Evolutionary conservation across 2,329 filamentous ascomycete species (phyloP).

Genomic region (Fusarium begoniae): DNA sequence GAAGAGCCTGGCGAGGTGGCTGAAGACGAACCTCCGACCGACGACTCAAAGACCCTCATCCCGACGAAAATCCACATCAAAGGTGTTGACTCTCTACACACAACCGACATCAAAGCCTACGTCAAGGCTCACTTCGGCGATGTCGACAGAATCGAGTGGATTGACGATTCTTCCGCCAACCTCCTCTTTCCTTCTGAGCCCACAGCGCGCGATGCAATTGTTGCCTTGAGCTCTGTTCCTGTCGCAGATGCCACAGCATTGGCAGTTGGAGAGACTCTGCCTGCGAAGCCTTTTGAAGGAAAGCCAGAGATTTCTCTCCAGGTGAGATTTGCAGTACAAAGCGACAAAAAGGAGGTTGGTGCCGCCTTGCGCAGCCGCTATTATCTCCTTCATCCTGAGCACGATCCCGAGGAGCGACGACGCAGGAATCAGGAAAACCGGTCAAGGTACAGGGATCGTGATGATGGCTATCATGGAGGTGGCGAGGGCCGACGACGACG

Average conservation of each 20-base stretch:
- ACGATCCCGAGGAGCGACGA: conserved; percentile 80
- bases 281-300: conserved; percentile 73
- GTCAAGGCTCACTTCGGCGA: conserved; percentile 71
- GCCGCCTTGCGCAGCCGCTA: conserved; percentile 86
- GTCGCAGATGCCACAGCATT: conserved; percentile 64
- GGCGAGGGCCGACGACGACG: conserved; percentile 55
- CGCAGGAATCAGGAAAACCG: conserved; percentile 65
- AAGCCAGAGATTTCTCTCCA: conserved; percentile 76
- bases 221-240: conserved; percentile 61
- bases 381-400: conserved; percentile 90
- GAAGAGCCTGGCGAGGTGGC: conserved; percentile 52
- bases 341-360: conserved; percentile 82
- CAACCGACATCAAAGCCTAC: conserved; percentile 81
- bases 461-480: conserved; percentile 46
- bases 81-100: conserved; percentile 83
- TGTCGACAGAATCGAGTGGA: conserved; percentile 83
- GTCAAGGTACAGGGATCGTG: conserved; percentile 72
- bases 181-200: conserved; percentile 74
- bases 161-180: conserved; percentile 92
- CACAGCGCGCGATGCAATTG: conserved; percentile 63
- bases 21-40: conserved; percentile 45
- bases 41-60: conserved; percentile 43
- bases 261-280: conserved; percentile 69
- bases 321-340: conserved; percentile 76
- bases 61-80: conserved; percentile 80